These are phyloP conservation scores for Kregervanrija pseudodelftensis DNA, from an alignment of 805 yeast genomes.

Conservation along the genomic window DNA sequence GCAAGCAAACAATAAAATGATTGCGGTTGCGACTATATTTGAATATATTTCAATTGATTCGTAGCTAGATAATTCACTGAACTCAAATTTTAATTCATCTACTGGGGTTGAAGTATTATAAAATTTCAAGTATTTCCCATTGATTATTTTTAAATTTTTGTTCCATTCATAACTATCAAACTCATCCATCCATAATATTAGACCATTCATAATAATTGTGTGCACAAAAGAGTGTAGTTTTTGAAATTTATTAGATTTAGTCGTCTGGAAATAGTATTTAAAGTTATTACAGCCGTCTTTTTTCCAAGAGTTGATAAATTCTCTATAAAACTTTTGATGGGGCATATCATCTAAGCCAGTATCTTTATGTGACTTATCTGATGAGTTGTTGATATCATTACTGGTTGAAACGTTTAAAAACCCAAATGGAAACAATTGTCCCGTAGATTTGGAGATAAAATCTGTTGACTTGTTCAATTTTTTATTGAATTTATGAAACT, in stretches of 20 bases:
- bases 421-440: conserved; percentile 2
- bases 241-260: background rate
- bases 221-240: background rate
- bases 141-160: background rate
- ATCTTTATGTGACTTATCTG: background rate
- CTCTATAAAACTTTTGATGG: background rate
- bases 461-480: background rate
- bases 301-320: background rate
- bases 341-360: conserved; percentile 6
- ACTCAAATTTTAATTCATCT: background rate
- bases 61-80: background rate
- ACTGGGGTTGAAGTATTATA: background rate
- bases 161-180: conserved; percentile 1
- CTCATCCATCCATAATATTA: background rate
- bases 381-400: background rate
- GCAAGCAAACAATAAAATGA: conserved; percentile 1
- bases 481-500: background rate
- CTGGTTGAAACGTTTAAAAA: background rate
- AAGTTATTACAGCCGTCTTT: conserved; percentile 1
- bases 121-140: conserved; percentile 1
- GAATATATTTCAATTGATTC: conserved; percentile 1
- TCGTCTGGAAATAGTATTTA: conserved; percentile 1
- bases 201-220: background rate
- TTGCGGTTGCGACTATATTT: background rate
- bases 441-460: background rate